Evolutionary conservation across 345 rosid species (phyloP), one percentile per base, ranked within the genome.

Genomic region (Moricandia moricandioides): DNA sequence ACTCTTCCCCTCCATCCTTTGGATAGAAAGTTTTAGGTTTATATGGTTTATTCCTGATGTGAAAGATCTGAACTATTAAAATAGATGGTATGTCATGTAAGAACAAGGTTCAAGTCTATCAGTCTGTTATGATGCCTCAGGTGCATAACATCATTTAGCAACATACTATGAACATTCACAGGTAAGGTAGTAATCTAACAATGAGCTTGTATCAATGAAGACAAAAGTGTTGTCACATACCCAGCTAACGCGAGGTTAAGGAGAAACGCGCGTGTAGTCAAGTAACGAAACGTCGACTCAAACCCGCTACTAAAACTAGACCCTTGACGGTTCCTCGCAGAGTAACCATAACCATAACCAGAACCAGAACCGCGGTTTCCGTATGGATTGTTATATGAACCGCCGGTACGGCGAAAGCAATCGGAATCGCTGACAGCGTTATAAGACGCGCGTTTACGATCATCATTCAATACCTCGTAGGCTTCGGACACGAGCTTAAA

Each of bases 401-500:
- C 63, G 11, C 71, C 51, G 7, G 77, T 71, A 29, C 80, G 75
- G 54, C 82, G 60, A 65, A 70, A 18, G 66, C 17, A 24, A 83
- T 77, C 17, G 31, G 81, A 72, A 76, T 60, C 39, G 55, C 69
- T 26, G 17, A 55, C 77, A 43, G 80, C 18, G 70, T 89, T 85
- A 78, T 91, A 94, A 29, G 83, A 77, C 27, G 95, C 85, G 43
- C 97, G 97, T 75, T 84, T 91, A 27, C 78, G 77, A 55, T 90
- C 90, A 76, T 90, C 80, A 10, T 56, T 70, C 61, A 77, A 47
- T 0, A 71, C 67, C 5, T 86, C 85, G 79, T 94, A 91, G 51
- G 98, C 98, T 83, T 91, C 95, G 59, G 96, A 91, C 40, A 89
- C 83, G 16, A 80, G 92, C 81, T 88, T 94, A 85, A 94, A 94